A percentile compares a stretch with the other conserved stretches of the same genome.
These are phyloP conservation scores for Yamadazyma sp. DNA, from an alignment of 1,139 yeast genomes.

Conservation along the genomic window DNA sequence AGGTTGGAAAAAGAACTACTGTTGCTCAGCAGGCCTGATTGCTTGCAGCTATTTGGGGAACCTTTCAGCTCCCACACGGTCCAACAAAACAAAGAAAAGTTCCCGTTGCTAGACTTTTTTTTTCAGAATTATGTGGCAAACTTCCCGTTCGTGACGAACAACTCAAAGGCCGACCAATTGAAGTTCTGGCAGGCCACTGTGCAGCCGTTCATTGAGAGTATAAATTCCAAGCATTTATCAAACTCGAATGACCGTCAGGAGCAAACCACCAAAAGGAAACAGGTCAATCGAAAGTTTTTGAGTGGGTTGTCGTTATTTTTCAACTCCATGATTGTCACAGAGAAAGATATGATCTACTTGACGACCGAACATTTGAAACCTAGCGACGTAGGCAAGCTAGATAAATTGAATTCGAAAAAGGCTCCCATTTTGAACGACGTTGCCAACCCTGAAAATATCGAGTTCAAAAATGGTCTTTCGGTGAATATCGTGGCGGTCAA, in stretches of 20 bases:
- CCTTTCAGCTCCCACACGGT: conserved; percentile 49
- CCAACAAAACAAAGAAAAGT: conserved; percentile 13
- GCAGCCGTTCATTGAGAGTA: conserved; percentile 76
- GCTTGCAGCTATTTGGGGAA: conserved; percentile 66
- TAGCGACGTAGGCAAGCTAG: conserved; percentile 53
- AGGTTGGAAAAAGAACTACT: conserved; percentile 64
- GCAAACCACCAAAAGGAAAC: conserved; percentile 68
- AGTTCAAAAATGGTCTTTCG: conserved; percentile 57
- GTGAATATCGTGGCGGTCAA: conserved; percentile 69
- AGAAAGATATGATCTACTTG: conserved; percentile 55
- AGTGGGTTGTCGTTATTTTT: conserved; percentile 65
- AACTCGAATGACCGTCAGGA: conserved; percentile 72
- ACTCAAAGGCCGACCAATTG: conserved; percentile 44
- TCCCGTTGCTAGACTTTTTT: conserved; percentile 70
- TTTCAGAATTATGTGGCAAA: conserved; percentile 60
- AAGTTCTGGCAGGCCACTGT: conserved; percentile 77
- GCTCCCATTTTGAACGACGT: conserved; percentile 24
- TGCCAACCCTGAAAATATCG: conserved; percentile 35
- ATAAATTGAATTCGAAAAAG: conserved; percentile 27
- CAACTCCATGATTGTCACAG: conserved; percentile 73
- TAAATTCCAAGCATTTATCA: conserved; percentile 66
- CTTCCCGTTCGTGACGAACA: conserved; percentile 70
- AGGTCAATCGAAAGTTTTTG: conserved; percentile 58
- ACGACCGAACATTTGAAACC: conserved; percentile 49
- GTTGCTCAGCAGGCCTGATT: conserved; percentile 54